phyloP scores from a whole-genome alignment of 2,329 filamentous ascomycete genomes.

The Sporothrix pallida region DNA sequence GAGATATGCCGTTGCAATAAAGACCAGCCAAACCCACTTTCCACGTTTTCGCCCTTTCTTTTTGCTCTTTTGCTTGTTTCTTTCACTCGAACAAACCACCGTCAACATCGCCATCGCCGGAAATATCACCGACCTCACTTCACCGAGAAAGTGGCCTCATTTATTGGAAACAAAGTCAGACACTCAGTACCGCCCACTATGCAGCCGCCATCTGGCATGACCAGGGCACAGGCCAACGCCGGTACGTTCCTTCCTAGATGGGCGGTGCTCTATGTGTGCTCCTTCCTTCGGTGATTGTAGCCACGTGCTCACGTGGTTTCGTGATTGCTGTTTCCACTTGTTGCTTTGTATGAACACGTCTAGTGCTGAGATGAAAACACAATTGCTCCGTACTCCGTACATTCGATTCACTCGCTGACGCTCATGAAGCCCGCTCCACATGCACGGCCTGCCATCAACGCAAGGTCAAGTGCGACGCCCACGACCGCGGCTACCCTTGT shows the following conservation, averaged over 20 bases:
- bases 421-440: conserved; percentile 22
- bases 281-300: background rate
- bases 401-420: background rate
- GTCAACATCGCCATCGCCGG: conserved; percentile 16
- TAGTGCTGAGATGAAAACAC: too few species aligned
- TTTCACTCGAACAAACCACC: background rate
- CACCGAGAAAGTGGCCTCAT: background rate
- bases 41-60: background rate
- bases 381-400: too few species aligned
- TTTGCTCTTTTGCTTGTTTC: background rate
- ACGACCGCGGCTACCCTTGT: conserved; percentile 30
- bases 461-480: conserved; percentile 30
- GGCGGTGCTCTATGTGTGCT: background rate
- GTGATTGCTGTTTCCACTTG: background rate
- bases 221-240: conserved; percentile 25
- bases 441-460: conserved; percentile 31
- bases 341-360: background rate
- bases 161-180: background rate
- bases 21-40: conserved; percentile 26
- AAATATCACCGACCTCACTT: conserved; percentile 2
- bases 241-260: background rate
- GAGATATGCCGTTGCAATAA: conserved; percentile 8
- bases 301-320: conserved; percentile 1
- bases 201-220: conserved; percentile 17
- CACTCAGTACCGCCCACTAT: background rate